phyloP scores from a whole-genome alignment of 768 basidiomycete genomes.

The Trichaptum fuscoviolaceum region DNA sequence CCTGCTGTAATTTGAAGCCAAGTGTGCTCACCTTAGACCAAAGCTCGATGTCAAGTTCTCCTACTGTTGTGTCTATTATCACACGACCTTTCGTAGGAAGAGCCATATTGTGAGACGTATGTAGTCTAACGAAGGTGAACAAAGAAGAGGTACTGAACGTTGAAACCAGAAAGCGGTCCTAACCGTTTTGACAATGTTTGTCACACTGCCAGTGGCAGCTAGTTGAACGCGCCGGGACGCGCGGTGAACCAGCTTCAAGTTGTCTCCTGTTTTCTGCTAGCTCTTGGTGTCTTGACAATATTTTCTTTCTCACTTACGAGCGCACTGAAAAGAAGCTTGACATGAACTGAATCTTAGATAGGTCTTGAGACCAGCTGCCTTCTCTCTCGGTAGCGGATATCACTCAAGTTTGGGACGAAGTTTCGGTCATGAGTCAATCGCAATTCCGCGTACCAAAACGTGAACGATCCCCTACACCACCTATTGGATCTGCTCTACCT shows the following conservation, averaged over 20 bases:
- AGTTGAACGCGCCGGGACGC: no score
- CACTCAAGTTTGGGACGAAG: not conserved
- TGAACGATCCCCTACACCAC: constrained; percentile 17
- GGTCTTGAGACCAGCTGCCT: no score
- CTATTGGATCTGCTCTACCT: not conserved
- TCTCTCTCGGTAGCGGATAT: no score
- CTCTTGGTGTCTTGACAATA: no score
- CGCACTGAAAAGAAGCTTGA: no score
- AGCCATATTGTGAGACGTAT: constrained; percentile 45
- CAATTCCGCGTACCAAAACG: constrained; percentile 10
- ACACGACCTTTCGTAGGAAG: constrained; percentile 84
- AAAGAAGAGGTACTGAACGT: not conserved
- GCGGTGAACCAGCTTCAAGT: no score
- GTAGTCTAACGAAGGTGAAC: no score
- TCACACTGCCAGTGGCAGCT: no score
- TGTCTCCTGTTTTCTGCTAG: no score
- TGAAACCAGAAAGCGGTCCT: not conserved
- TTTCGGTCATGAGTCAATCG: not conserved
- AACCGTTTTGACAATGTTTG: not conserved
- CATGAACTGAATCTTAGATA: no score
- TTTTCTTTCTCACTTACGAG: no score
- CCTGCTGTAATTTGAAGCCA: not conserved
- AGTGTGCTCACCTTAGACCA: constrained; percentile 71
- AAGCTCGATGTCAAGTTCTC: constrained; percentile 84
- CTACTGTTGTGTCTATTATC: constrained; percentile 82